Evolutionary conservation across 192 early-diverging fungal species (phyloP).

Genomic region (Coemansia biformis): DNA sequence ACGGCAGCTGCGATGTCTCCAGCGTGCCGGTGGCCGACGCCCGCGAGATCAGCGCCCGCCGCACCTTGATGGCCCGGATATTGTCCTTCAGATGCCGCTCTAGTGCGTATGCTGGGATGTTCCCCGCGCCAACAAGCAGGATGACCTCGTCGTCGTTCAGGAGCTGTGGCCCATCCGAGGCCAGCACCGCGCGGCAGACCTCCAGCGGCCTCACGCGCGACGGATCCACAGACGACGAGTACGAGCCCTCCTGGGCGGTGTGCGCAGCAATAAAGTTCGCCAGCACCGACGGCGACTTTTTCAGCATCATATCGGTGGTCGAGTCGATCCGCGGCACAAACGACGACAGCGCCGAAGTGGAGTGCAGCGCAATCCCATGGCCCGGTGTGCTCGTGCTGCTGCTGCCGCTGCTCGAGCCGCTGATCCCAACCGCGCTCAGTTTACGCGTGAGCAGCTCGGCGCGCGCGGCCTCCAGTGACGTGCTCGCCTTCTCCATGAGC

Average conservation of each 20-base stretch:
- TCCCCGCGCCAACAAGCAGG: conserved; percentile 62
- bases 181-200: conserved; percentile 36
- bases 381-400: background rate
- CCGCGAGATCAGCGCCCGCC: conserved; percentile 71
- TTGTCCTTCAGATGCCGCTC: conserved; percentile 75
- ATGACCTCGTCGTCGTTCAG: conserved; percentile 76
- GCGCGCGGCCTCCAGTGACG: conserved; percentile 29
- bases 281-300: conserved; percentile 33
- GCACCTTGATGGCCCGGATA: conserved; percentile 79
- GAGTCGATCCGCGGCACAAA: conserved; percentile 40
- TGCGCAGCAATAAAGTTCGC: conserved; percentile 10
- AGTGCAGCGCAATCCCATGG: conserved; percentile 38
- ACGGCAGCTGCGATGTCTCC: conserved; percentile 64
- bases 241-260: too few relatives aligned
- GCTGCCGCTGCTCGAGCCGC: background rate
- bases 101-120: conserved; percentile 79
- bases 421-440: conserved; percentile 2
- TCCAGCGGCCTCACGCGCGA: conserved; percentile 29
- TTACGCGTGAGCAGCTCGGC: conserved; percentile 24
- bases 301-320: conserved; percentile 39
- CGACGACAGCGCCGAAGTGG: conserved; percentile 38
- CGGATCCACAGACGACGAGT: too few relatives aligned
- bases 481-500: too few relatives aligned
- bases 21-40: conserved; percentile 60
- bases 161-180: conserved; percentile 24